These are phyloP conservation scores for Iberis pinnata DNA, from an alignment of 345 rosid species.

Conservation along the genomic window DNA sequence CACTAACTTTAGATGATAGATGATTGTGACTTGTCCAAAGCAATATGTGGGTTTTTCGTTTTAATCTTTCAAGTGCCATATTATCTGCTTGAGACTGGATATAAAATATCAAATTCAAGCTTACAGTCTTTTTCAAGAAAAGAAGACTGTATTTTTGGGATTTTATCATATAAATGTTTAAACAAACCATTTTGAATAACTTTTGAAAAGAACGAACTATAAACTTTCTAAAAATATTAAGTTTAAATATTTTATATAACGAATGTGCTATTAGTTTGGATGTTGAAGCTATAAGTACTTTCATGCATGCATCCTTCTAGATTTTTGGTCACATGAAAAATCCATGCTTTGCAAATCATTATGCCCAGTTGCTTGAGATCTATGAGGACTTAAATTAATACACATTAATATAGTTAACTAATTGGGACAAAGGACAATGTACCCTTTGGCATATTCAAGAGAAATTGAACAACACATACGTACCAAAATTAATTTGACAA, in stretches of 20 bases:
- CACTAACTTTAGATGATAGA: too few relatives aligned
- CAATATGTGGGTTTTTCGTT: too few relatives aligned
- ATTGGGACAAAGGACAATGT: conserved; percentile 7
- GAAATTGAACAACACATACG: conserved; percentile 20
- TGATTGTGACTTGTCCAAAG: too few relatives aligned
- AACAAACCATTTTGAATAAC: background rate
- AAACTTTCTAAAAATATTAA: background rate
- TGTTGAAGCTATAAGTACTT: conserved; percentile 16
- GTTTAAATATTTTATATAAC: background rate
- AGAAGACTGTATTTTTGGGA: too few relatives aligned
- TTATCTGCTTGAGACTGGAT: too few relatives aligned
- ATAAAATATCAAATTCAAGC: too few relatives aligned
- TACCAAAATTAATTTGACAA: conserved; percentile 4
- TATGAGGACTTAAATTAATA: background rate
- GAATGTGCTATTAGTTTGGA: conserved; percentile 21
- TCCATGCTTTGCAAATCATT: conserved; percentile 20
- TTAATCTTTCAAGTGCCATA: too few relatives aligned
- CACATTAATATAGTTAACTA: background rate
- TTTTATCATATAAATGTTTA: too few relatives aligned
- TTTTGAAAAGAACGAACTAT: background rate
- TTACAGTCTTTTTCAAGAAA: too few relatives aligned
- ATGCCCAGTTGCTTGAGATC: conserved; percentile 14
- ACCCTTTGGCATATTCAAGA: conserved; percentile 21
- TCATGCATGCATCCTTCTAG: conserved; percentile 2
- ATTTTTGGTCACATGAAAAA: conserved; percentile 12